Conservation (phyloP, 139 green algal genomes). For the Zygnema cylindricum region DNA sequence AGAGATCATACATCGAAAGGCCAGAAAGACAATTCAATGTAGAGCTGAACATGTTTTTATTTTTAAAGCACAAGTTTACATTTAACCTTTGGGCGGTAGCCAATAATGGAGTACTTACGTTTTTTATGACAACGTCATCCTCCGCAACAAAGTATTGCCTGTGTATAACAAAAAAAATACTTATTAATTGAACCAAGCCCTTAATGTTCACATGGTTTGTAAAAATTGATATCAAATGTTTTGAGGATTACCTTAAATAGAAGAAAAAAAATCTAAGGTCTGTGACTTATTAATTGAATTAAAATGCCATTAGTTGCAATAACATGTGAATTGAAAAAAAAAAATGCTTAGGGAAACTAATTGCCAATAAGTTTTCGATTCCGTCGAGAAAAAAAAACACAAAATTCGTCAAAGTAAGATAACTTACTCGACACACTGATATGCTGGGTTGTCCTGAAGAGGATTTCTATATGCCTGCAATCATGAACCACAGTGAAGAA, state of each 20-base stretch:
- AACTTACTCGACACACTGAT: conserved; percentile 5
- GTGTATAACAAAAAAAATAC: neutral
- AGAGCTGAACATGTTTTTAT: neutral
- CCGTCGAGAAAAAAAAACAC: conserved; percentile 1
- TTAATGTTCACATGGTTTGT: too few relatives aligned
- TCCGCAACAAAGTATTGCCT: conserved; percentile 35
- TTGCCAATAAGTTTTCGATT: neutral
- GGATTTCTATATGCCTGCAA: conserved; percentile 26
- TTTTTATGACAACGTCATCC: conserved; percentile 8
- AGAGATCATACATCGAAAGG: too few relatives aligned
- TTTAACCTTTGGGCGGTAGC: neutral
- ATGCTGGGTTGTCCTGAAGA: conserved; percentile 25
- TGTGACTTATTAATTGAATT: neutral
- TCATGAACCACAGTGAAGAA: neutral
- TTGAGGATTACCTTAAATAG: neutral
- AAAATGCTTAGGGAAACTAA: neutral
- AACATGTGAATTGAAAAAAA: neutral
- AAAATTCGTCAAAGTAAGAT: neutral
- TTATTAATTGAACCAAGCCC: neutral
- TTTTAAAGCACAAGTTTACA: neutral
- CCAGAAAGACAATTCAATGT: neutral
- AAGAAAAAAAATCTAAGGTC: neutral
- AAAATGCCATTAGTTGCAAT: conserved; percentile 8
- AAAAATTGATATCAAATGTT: too few relatives aligned
- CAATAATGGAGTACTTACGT: conserved; percentile 21